Evolutionary conservation across 306 rosid genomes (phyloP), one percentile per base, ranked within the genome.

Genomic region (Malus sieversii): DNA sequence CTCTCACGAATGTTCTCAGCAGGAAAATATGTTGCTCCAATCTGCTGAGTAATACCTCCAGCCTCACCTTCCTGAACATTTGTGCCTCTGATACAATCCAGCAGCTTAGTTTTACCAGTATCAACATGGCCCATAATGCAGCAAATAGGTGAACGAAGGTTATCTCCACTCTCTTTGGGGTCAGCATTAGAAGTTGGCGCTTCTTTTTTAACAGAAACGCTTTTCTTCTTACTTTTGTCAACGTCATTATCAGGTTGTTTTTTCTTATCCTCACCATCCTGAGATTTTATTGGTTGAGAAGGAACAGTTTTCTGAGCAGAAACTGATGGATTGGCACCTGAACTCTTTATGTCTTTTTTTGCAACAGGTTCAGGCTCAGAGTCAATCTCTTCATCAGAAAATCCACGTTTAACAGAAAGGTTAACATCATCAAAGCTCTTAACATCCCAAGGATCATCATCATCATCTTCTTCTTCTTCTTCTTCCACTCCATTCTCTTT

Each of bases 51-150:
- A 80, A 95, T 95, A 65, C 99, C 99, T 58, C 98, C 98, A 20
- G 99, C 98, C 86, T 95, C 98, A 62, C 99, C 99, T 81, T 92
- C 99, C 83, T 92, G 99, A 76, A 95, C 99, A 82, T 92, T 92
- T 68, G 98, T 95, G 59, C 98, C 93, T 77, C 97, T 89, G 74
- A 95, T 92, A 78, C 93, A 92, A 80, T 95, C 99, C 84, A 95
- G 86, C 52, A 95, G 87, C 85, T 95, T 92, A 60, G 99, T 95
- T 85, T 95, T 95, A 57, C 99, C 99, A 23, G 99, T 86, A 74
- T 95, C 99, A 22, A 95, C 99, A 81, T 96, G 99, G 62, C 99
- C 99, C 99, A 92, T 96, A 78, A 96, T 96, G 82, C 98, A 92
- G 88, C 99, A 96, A 75, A 96, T 96, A 65, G 99, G 99, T 40